Evolutionary conservation across 495 filamentous ascomycete species (phyloP), one percentile per base, ranked within the genome.

Genomic region (Talaromyces nanjingensis): DNA sequence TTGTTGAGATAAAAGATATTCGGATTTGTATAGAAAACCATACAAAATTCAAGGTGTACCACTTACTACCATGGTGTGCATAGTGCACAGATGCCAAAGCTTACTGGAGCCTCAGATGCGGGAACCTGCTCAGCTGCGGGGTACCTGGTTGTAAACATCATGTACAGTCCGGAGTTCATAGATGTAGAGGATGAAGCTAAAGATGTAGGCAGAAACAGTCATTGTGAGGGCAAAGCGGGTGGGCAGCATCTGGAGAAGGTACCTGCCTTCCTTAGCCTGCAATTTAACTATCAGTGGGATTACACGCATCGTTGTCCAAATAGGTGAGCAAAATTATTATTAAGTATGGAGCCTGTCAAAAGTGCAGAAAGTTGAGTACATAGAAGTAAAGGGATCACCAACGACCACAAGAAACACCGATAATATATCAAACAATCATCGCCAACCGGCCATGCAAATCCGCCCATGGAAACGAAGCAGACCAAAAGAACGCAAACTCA

Each of bases 381-480:
- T 53, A 49, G 18, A 49, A 49, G 45, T 49, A 49, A 49, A 49
- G 18, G 1, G 33, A 49, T 49, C 16, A 49, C 18, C 45, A 49
- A 49, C 45, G 6, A 49, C 45, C 45, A 49, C n/a, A 45, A 11
- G 3, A 55, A 55, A 55, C 25, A 55, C 52, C 52, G 9, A n/a
- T 27, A 53, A 55, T 55, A 55, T 55, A 55, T 55, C 52, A n/a
- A 55, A 55, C 29, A 59, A 22, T 11, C 29, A 22, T 33, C 31
- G 56, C 56, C 56, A 59, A 59, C 27, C 31, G 31, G 52, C 49
- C 59, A 59, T 27, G 39, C 31, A 49, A 12, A 20, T 49, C 45
- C n/a, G 45, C 45, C n/a, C 6, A 49, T 14, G 3, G 18, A 18
- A 8, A 7, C 8, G 45, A 49, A 49, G 45, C 45, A 22, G 45